Conservation (phyloP, 2,329 filamentous ascomycete genomes). For the Fusarium pininemorale region DNA sequence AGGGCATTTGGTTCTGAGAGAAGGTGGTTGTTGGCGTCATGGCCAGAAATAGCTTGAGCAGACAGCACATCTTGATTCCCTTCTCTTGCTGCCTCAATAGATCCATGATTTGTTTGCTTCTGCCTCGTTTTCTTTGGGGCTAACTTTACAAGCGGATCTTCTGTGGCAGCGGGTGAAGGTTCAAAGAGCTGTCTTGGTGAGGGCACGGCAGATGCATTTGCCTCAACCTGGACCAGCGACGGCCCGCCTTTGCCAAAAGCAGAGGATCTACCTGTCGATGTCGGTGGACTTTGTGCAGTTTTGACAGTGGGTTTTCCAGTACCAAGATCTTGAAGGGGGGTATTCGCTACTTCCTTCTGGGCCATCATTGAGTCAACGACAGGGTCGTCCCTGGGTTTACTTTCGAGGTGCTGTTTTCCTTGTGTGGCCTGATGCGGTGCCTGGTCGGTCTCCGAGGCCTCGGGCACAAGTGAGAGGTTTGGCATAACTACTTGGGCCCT, state of each 20-base stretch:
- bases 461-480: background rate
- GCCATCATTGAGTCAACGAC: background rate
- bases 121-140: conserved; percentile 45
- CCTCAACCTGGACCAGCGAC: background rate
- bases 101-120: conserved; percentile 15
- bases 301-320: background rate
- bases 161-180: background rate
- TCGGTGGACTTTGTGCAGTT: background rate
- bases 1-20: background rate
- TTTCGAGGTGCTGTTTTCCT: background rate
- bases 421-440: background rate
- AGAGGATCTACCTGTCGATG: background rate
- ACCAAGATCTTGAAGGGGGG: background rate
- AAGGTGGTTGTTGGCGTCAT: background rate
- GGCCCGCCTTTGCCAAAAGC: background rate
- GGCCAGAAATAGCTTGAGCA: background rate
- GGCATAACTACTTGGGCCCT: background rate
- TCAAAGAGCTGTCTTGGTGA: background rate
- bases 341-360: background rate
- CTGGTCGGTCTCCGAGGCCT: background rate
- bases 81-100: background rate
- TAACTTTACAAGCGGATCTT: background rate
- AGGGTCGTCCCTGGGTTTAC: background rate
- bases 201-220: background rate
- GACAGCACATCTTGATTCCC: background rate